Evolutionary conservation across 31 red algal species (phyloP), one percentile per base, ranked within the genome.

Genomic region (Odonthalia washingtoniensis): DNA sequence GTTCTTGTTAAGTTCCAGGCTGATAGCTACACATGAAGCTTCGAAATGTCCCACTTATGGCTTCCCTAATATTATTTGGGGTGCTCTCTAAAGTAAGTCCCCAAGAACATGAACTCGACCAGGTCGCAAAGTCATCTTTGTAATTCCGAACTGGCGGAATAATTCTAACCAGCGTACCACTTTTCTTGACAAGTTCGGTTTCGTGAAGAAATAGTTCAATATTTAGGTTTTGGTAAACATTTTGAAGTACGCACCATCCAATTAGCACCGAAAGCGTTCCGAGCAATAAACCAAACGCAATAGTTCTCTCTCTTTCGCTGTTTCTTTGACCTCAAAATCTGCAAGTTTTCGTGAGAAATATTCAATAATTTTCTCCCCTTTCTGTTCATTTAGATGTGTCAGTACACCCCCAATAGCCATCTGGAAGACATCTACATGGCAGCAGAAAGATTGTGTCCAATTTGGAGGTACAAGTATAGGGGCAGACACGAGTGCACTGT

Each of bases 251-350:
- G 66, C 9, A 6, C 66, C 66, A 9, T 70, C 66, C 31, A 70
- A 32, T 6, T 70, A 70, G 66, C 34, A 70, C 31, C 6, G 9
- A 37, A 70, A 70, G 9, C 66, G 66, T 57, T 57, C 12, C 21
- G 31, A 32, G 66, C 16, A 9, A 32, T 27, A 37, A 9, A 70
- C 31, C 34, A 70, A 37, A 27, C 28, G 14, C 34, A 70, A 70
- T 9, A 70, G 66, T 27, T 70, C 66, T 12, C n/a, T 9, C 12
- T 70, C 66, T 9, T 70, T 70, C 6, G 66, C 66, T 28, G 66
- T 27, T 12, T 70, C 9, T 6, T 70, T 70, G 9, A 21, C 9
- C 31, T 70, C 66, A 28, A 27, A 9, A 12, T 9, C n/a, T 27
- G 9, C 31, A 12, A 70, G 66, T 14, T 57, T 57, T 21, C 49